Conservation (phyloP, 148 eudicot genomes). For the Polygonum maritimum region DNA sequence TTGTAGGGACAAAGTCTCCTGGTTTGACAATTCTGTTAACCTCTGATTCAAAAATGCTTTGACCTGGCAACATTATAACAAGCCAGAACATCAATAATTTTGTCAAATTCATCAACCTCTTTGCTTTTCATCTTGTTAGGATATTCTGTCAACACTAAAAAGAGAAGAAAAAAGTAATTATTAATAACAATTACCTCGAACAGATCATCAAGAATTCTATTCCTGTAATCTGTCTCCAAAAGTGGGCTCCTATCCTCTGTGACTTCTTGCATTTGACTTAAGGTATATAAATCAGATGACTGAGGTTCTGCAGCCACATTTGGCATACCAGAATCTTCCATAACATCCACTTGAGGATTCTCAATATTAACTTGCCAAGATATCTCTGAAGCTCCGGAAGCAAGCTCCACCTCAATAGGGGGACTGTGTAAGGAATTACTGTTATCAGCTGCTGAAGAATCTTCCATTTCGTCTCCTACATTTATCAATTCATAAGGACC, state of each 20-base stretch:
- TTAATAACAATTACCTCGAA: conserved; percentile 53
- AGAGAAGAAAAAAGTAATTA: neutral
- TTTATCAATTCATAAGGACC: conserved; percentile 85
- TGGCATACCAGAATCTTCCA: conserved; percentile 26
- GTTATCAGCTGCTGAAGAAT: conserved; percentile 7
- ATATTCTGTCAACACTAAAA: neutral
- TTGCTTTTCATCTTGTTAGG: neutral
- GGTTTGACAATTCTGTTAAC: conserved; percentile 60
- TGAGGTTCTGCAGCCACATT: conserved; percentile 27
- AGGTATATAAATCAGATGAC: conserved; percentile 18
- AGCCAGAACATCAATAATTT: conserved; percentile 7
- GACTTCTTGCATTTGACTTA: conserved; percentile 28
- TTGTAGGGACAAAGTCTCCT: conserved; percentile 78
- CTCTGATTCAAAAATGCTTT: conserved; percentile 87
- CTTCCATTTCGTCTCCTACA: neutral
- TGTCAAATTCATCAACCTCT: neutral
- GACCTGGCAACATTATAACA: conserved; percentile 29
- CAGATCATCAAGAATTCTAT: conserved; percentile 82
- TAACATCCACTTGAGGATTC: conserved; percentile 37
- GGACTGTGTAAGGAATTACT: conserved; percentile 8
- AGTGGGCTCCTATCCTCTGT: conserved; percentile 59
- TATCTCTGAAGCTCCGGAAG: conserved; percentile 45
- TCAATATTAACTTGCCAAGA: conserved; percentile 85
- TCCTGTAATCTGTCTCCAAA: conserved; percentile 84
- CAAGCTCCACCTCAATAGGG: conserved; percentile 26